Conservation (phyloP, 345 rosid genomes). For the Eucalyptus microcorys region DNA sequence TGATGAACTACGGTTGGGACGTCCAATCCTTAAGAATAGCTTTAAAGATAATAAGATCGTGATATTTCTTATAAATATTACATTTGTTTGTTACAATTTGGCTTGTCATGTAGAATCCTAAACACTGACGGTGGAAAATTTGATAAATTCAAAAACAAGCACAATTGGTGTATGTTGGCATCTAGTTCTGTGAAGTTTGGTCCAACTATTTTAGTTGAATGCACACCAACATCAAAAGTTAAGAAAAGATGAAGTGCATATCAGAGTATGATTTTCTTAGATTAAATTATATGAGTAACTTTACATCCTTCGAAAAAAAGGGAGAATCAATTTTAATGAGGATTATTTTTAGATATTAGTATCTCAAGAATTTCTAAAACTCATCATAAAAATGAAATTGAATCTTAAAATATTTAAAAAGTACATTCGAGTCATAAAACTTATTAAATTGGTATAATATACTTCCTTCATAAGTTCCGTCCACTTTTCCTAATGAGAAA, state of each 20-base stretch:
- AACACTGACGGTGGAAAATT: too few relatives aligned
- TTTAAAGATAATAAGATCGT: too few relatives aligned
- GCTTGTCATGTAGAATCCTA: accelerated
- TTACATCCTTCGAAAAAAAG: background rate
- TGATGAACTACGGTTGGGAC: accelerated
- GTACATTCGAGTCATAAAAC: too few relatives aligned
- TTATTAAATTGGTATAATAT: background rate
- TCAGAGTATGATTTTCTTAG: background rate
- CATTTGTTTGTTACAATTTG: too few relatives aligned
- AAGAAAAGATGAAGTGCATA: background rate
- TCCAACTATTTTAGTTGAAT: background rate
- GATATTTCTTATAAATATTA: too few relatives aligned
- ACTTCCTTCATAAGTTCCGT: background rate
- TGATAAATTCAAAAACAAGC: background rate
- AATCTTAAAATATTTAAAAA: background rate
- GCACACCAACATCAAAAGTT: background rate
- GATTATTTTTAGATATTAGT: background rate
- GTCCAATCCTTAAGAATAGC: background rate
- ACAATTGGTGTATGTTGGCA: background rate
- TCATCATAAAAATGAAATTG: background rate
- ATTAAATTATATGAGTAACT: too few relatives aligned
- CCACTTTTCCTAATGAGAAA: background rate
- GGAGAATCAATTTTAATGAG: background rate
- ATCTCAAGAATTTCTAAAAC: background rate
- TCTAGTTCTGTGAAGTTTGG: background rate